Evolutionary conservation across 768 basidiomycete species (phyloP).

Genomic region (Boletus eberwhitei): DNA sequence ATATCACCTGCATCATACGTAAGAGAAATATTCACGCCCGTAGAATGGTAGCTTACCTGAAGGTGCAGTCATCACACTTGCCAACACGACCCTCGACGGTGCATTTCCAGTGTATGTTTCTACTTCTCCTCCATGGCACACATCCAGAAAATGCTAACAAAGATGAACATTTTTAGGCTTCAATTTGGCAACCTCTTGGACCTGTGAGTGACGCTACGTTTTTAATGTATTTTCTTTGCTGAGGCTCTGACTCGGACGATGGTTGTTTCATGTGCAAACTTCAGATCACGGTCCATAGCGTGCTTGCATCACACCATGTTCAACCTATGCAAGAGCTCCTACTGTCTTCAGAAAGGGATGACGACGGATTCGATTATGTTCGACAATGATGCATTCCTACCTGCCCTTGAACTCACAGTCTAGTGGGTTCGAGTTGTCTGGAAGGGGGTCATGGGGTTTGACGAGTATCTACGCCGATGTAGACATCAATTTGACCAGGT

Average conservation of each 20-base stretch:
- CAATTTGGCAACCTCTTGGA: constrained; percentile 4
- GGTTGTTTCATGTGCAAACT: not conserved
- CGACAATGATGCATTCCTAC: not conserved
- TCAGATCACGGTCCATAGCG: constrained; percentile 2
- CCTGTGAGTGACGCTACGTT: not conserved
- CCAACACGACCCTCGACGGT: constrained; percentile 8
- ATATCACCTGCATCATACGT: too few species aligned
- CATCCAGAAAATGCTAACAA: not conserved
- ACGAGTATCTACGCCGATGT: not conserved
- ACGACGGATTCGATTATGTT: not conserved
- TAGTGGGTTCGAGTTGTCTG: not conserved
- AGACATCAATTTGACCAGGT: not conserved
- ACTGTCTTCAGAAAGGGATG: not conserved
- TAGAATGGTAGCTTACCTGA: too few species aligned
- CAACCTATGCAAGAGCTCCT: constrained; percentile 4
- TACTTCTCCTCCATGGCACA: not conserved
- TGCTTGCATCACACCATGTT: constrained; percentile 14
- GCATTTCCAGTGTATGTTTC: constrained; percentile 13
- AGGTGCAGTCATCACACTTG: constrained; percentile 11
- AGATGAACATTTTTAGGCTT: not conserved
- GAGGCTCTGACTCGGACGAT: not conserved
- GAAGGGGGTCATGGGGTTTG: not conserved
- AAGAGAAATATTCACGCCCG: too few species aligned
- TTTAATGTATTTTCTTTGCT: not conserved
- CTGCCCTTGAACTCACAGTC: not conserved